Percentiles rank a stretch among this genome's conserved stretches.
phyloP scores from a whole-genome alignment of 78 protist species.

The Dictyostelium citrinum region DNA sequence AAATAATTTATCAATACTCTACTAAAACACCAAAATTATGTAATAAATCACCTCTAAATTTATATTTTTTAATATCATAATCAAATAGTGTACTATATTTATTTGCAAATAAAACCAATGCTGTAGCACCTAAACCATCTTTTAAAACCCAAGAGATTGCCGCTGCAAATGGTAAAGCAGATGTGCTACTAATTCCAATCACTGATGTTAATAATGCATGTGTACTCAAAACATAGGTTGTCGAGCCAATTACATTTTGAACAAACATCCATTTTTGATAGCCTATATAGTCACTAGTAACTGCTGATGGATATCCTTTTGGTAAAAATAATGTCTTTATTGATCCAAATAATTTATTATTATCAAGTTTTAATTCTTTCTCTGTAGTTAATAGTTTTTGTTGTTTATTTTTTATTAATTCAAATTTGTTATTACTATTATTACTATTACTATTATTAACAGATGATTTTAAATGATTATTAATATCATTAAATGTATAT shows the following conservation, averaged over 20 bases:
- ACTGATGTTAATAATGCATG: constrained; percentile 65
- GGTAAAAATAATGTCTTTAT: constrained; percentile 52
- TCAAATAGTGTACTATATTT: constrained; percentile 65
- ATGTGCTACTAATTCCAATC: constrained; percentile 10
- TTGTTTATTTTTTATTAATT: background rate
- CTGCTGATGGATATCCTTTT: constrained; percentile 51
- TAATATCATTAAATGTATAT: background rate
- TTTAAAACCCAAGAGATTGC: constrained; percentile 76
- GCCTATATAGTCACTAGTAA: constrained; percentile 16
- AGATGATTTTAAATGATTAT: background rate
- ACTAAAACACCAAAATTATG: constrained; percentile 74
- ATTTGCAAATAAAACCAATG: constrained; percentile 66
- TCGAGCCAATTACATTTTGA: constrained; percentile 64
- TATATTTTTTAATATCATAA: constrained; percentile 52
- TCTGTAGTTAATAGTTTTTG: background rate
- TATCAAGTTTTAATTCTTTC: background rate
- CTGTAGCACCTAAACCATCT: constrained; percentile 75
- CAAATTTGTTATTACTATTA: background rate
- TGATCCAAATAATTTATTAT: background rate
- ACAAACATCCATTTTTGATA: constrained; percentile 65
- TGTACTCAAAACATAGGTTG: constrained; percentile 61
- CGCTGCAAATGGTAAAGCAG: constrained; percentile 67
- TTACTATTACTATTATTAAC: background rate
- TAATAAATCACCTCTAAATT: constrained; percentile 70
- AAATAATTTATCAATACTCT: no score